Conservation (phyloP, 768 basidiomycete genomes). For the Suillus brevipes region DNA sequence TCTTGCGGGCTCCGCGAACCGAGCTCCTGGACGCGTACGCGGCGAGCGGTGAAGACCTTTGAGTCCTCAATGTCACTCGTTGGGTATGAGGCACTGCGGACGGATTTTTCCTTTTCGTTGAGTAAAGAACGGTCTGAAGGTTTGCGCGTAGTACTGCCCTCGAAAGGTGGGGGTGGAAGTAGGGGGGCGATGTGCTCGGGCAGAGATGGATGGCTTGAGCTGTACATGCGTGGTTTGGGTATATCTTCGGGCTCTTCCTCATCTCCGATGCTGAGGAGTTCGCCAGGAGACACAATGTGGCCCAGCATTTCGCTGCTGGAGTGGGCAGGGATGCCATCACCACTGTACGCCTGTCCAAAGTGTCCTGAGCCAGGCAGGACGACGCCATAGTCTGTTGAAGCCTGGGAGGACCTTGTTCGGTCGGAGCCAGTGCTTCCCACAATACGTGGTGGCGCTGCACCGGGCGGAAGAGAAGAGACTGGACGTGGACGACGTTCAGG, state of each 20-base stretch:
- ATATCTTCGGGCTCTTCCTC: conserved; percentile 26
- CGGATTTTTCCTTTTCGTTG: conserved; percentile 34
- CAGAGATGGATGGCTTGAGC: conserved; percentile 23
- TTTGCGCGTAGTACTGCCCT: conserved; percentile 30
- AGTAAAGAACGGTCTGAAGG: conserved; percentile 20
- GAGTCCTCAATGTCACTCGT: conserved; percentile 33
- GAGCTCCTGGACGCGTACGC: conserved; percentile 40
- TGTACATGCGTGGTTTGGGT: conserved; percentile 32
- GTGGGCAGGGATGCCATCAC: conserved; percentile 23
- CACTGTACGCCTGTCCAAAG: conserved; percentile 34
- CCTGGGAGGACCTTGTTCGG: conserved; percentile 41
- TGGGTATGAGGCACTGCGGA: conserved; percentile 34
- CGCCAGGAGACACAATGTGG: conserved; percentile 38
- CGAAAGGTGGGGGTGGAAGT: conserved; percentile 40
- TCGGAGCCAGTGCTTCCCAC: conserved; percentile 43
- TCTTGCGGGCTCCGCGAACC: conserved; percentile 26
- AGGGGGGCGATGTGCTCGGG: conserved; percentile 36
- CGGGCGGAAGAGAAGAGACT: conserved; percentile 31
- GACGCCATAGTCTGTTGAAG: conserved; percentile 36
- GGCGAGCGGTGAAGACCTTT: conserved; percentile 37
- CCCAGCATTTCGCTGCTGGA: conserved; percentile 34
- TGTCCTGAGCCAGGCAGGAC: conserved; percentile 32
- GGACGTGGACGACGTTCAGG: conserved; percentile 19
- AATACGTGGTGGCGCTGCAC: conserved; percentile 33
- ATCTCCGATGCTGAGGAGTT: conserved; percentile 36